Conservation (phyloP, 2,329 filamentous ascomycete species). For the Trichoderma pleuroti region DNA sequence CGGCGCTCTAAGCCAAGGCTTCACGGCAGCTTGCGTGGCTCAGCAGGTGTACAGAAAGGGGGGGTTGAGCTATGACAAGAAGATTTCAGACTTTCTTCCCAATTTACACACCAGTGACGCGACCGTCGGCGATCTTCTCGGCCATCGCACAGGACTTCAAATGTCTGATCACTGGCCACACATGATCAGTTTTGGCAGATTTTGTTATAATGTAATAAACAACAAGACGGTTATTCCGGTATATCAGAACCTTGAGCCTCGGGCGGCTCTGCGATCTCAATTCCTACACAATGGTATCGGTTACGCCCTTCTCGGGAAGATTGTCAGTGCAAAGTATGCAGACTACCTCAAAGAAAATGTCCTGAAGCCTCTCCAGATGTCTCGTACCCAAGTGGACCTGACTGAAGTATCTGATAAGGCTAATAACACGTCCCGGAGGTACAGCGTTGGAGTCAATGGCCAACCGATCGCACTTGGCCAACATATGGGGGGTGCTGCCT, state of each 20-base stretch:
- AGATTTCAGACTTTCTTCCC: not conserved
- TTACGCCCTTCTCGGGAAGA: not conserved
- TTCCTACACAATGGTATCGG: not conserved
- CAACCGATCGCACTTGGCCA: not conserved
- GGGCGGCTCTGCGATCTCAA: not conserved
- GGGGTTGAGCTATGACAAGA: not conserved
- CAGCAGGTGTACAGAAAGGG: not conserved
- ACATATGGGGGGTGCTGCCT: not conserved
- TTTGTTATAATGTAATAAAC: not conserved
- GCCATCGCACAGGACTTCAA: conserved; percentile 4
- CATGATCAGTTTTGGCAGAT: not conserved
- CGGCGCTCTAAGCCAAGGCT: not conserved
- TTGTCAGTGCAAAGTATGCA: not conserved
- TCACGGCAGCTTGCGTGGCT: not conserved
- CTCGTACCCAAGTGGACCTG: not conserved
- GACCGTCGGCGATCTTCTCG: not conserved
- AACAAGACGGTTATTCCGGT: not conserved
- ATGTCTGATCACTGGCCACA: not conserved
- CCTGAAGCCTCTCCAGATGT: not conserved
- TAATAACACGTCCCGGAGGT: not conserved
- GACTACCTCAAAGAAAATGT: not conserved
- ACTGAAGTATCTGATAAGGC: not conserved
- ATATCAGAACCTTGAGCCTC: not conserved
- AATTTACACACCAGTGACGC: not conserved
- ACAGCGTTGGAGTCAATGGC: not conserved